Evolutionary conservation across 148 eudicot genomes (phyloP).

Genomic region (Dysphania ambrosioides): DNA sequence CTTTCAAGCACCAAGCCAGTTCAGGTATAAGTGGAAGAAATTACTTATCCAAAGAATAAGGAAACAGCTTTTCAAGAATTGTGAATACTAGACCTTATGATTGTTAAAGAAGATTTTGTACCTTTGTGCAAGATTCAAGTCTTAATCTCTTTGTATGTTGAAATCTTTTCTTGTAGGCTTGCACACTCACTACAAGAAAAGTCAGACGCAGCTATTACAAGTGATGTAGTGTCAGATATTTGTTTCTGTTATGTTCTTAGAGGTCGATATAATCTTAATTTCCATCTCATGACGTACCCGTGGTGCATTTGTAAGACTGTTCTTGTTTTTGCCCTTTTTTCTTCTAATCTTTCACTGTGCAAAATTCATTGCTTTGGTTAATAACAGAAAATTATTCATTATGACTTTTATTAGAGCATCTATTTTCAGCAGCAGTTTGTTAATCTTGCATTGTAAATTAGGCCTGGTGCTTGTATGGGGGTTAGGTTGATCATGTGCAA

Average conservation of each 20-base stretch:
- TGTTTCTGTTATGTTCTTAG: not conserved
- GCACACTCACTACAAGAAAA: not conserved
- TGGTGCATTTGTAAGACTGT: too few relatives aligned
- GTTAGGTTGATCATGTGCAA: not conserved
- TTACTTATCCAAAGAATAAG: not conserved
- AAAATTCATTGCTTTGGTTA: not conserved
- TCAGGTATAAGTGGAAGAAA: not conserved
- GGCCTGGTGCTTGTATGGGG: not conserved
- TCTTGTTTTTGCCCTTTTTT: not conserved
- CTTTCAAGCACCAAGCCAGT: not conserved
- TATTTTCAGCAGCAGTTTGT: not conserved
- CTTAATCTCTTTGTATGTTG: not conserved
- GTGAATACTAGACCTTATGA: not conserved
- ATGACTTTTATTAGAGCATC: not conserved
- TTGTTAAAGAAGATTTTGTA: not conserved
- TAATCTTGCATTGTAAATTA: not conserved
- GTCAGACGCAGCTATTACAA: slow-evolving; percentile 2
- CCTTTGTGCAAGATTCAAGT: slow-evolving; percentile 3
- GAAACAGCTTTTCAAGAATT: not conserved
- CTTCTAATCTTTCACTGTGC: not conserved
- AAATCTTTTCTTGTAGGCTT: slow-evolving; percentile 15
- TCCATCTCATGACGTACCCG: not conserved
- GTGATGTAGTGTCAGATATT: slow-evolving; percentile 5
- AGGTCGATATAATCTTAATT: not conserved
- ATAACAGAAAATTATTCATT: not conserved